These are phyloP conservation scores for Salmacisia buchloeana DNA, from an alignment of 1,284 basidiomycete species.

Conservation along the genomic window DNA sequence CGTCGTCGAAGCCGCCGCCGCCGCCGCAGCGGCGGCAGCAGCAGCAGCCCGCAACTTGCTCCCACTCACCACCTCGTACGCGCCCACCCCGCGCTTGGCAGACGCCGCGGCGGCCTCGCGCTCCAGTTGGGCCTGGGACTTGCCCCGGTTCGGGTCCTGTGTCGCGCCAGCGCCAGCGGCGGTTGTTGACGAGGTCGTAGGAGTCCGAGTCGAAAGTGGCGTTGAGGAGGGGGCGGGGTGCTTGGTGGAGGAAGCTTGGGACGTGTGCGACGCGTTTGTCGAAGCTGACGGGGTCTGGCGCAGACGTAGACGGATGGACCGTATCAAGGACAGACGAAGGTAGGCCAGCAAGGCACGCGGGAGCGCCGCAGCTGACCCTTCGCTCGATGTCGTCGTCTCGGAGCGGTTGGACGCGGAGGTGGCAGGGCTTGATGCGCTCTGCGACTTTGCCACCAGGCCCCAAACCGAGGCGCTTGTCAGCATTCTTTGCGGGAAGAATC, in stretches of 20 bases:
- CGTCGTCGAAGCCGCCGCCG: background rate
- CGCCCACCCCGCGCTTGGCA: background rate
- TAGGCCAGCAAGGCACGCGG: background rate
- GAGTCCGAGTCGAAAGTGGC: background rate
- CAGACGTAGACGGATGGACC: background rate
- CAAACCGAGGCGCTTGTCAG: background rate
- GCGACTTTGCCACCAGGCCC: background rate
- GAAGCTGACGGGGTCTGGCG: too few relatives aligned
- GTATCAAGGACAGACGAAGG: conserved; percentile 1
- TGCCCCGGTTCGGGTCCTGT: too few relatives aligned
- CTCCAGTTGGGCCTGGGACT: background rate
- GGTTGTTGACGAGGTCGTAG: too few relatives aligned
- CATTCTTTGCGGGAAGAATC: too few relatives aligned
- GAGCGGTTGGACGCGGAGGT: background rate
- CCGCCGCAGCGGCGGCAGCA: background rate
- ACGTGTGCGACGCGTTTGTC: too few relatives aligned
- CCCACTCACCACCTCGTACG: background rate
- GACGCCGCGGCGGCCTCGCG: background rate
- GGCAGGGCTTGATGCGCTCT: background rate
- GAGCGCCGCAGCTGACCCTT: background rate
- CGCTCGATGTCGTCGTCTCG: background rate
- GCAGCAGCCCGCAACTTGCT: background rate
- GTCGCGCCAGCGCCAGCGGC: too few relatives aligned
- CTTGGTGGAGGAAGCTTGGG: too few relatives aligned
- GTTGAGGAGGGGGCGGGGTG: background rate